A percentile compares a stretch with the other conserved stretches of the same genome.
These are phyloP conservation scores for Lepidopterella palustris DNA, from an alignment of 495 filamentous ascomycete species.

Conservation along the genomic window DNA sequence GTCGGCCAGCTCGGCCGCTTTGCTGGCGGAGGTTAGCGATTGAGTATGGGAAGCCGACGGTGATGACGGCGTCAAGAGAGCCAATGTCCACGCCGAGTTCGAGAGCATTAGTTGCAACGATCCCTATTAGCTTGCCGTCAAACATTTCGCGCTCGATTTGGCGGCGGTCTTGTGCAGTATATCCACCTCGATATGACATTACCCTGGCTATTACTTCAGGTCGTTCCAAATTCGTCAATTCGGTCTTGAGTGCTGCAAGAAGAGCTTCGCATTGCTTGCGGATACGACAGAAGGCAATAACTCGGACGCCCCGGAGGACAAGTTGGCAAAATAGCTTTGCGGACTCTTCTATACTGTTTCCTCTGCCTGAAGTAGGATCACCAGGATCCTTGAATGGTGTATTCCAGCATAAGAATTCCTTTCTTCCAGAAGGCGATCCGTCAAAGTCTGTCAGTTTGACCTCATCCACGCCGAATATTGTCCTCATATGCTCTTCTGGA, in stretches of 20 bases:
- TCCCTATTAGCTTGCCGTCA: slow-evolving; percentile 84
- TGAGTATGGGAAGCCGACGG: slow-evolving; percentile 88
- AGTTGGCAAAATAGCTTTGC: slow-evolving; percentile 86
- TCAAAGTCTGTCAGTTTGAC: slow-evolving; percentile 81
- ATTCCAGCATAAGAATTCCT: slow-evolving; percentile 98
- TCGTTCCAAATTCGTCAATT: slow-evolving; percentile 65
- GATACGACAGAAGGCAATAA: slow-evolving; percentile 90
- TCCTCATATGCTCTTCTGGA: slow-evolving; percentile 84
- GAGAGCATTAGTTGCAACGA: slow-evolving; percentile 87
- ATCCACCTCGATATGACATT: slow-evolving; percentile 95
- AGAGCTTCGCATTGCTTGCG: slow-evolving; percentile 84
- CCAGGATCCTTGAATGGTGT: slow-evolving; percentile 88
- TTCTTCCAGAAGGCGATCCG: slow-evolving; percentile 86
- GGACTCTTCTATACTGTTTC: slow-evolving; percentile 73
- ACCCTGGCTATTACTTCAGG: slow-evolving; percentile 68
- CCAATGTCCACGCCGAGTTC: slow-evolving; percentile 96
- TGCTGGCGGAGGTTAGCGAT: slow-evolving; percentile 93
- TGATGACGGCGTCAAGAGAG: slow-evolving; percentile 87
- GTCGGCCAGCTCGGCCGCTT: slow-evolving; percentile 83
- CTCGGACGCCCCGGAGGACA: slow-evolving; percentile 77
- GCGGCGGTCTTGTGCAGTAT: slow-evolving; percentile 88
- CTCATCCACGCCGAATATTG: slow-evolving; percentile 80
- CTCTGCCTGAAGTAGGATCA: slow-evolving; percentile 81
- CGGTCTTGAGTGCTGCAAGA: slow-evolving; percentile 69
- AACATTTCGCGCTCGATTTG: slow-evolving; percentile 96